Percentiles rank a stretch among this genome's conserved stretches.
These are phyloP conservation scores for Rugonectria rugulosa DNA, from an alignment of 2,329 filamentous ascomycete genomes.

Conservation along the genomic window DNA sequence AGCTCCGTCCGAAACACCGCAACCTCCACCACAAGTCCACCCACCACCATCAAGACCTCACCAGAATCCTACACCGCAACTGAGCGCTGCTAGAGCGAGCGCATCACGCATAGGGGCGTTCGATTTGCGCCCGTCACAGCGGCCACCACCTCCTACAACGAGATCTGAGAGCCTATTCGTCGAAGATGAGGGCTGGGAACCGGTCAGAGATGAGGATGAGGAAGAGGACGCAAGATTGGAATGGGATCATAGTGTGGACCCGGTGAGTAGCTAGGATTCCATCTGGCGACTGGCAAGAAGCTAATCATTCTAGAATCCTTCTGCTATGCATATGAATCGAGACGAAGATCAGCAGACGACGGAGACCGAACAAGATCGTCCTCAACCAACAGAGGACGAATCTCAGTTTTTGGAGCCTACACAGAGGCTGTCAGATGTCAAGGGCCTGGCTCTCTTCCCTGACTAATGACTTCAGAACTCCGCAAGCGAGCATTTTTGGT, in stretches of 20 bases:
- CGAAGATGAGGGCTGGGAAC: conserved; percentile 81
- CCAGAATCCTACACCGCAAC: conserved; percentile 44
- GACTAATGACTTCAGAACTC: conserved; percentile 37
- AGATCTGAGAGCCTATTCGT: conserved; percentile 76
- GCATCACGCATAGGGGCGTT: conserved; percentile 48
- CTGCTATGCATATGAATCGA: conserved; percentile 53
- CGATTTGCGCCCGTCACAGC: conserved; percentile 61
- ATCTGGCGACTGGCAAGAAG: conserved; percentile 6
- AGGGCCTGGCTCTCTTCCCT: conserved; percentile 54
- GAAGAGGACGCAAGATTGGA: conserved; percentile 72
- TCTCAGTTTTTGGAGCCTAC: conserved; percentile 68
- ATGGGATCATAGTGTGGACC: conserved; percentile 75
- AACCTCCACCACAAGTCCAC: conserved; percentile 31
- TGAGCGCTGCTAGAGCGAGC: conserved; percentile 45
- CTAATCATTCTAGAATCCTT: conserved; percentile 52
- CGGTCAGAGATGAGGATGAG: conserved; percentile 66
- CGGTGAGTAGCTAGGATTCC: conserved; percentile 54
- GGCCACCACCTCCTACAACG: conserved; percentile 62
- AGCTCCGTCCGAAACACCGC: conserved; percentile 45
- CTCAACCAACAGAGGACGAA: conserved; percentile 37
- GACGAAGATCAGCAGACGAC: conserved; percentile 38
- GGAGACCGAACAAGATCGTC: conserved; percentile 29
- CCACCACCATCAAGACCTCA: conserved; percentile 38
- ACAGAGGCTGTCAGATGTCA: conserved; percentile 74
- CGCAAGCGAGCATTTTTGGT: conserved; percentile 7